Conservation (phyloP, 768 basidiomycete species). For the Tulasnella sp. region DNA sequence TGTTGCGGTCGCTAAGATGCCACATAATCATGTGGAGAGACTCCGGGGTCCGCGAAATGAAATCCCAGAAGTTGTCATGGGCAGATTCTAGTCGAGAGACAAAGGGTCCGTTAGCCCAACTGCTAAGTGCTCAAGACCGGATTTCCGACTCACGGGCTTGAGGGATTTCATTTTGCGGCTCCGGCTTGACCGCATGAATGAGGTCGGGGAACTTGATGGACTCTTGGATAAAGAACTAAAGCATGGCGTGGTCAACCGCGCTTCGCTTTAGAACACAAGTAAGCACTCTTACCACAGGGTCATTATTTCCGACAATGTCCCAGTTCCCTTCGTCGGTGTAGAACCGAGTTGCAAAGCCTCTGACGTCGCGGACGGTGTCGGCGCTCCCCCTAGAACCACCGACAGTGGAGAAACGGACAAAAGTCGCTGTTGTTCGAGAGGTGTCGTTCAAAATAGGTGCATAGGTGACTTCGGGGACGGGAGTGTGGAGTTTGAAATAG, state of each 20-base stretch:
- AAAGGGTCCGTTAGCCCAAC: background rate
- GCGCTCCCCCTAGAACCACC: conserved; percentile 73
- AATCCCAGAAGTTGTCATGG: conserved; percentile 88
- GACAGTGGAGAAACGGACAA: conserved; percentile 80
- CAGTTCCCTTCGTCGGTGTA: conserved; percentile 70
- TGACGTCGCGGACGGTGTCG: conserved; percentile 74
- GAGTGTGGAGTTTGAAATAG: conserved; percentile 63
- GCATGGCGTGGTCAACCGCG: background rate
- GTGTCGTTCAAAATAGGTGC: conserved; percentile 65
- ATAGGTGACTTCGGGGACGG: conserved; percentile 57
- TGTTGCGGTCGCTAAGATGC: conserved; percentile 74
- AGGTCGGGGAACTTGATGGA: conserved; percentile 68
- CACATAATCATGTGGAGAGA: conserved; percentile 53
- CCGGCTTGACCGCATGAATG: conserved; percentile 71
- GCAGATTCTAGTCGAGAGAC: conserved; percentile 20
- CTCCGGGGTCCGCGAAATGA: conserved; percentile 59
- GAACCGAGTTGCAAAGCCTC: conserved; percentile 76
- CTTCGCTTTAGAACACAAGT: background rate
- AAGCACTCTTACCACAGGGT: conserved; percentile 37
- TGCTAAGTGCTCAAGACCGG: background rate
- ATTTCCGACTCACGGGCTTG: conserved; percentile 7
- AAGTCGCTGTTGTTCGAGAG: conserved; percentile 59
- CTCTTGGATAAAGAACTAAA: conserved; percentile 63
- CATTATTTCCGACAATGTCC: conserved; percentile 73
- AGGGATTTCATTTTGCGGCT: conserved; percentile 64